Evolutionary conservation across 352 stramenopile species (phyloP).

Genomic region (Globisporangium emineosum): DNA sequence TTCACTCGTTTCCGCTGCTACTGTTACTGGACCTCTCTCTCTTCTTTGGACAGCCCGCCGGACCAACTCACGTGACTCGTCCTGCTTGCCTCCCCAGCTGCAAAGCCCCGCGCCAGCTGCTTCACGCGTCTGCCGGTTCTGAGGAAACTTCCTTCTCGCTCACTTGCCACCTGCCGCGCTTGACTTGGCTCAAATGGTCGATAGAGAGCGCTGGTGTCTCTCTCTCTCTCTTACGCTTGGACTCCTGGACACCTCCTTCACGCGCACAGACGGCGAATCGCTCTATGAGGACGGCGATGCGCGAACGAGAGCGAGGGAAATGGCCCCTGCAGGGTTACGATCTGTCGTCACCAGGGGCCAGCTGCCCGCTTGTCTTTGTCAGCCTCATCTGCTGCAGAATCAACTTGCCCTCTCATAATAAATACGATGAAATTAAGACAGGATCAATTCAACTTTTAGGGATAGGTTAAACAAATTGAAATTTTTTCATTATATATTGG

Average conservation of each 20-base stretch:
- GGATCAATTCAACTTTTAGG: too few species aligned
- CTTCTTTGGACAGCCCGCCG: background rate
- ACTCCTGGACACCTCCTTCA: background rate
- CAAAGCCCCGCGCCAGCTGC: background rate
- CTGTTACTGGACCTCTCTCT: background rate
- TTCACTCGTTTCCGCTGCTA: too few species aligned
- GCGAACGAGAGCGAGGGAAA: background rate
- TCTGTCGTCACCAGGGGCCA: too few species aligned
- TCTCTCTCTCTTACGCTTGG: too few species aligned
- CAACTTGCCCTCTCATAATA: too few species aligned
- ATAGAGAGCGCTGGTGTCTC: background rate
- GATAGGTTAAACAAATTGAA: too few species aligned
- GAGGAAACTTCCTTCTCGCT: background rate
- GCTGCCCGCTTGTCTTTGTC: background rate
- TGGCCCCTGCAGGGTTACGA: background rate
- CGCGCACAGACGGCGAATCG: background rate
- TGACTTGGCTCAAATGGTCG: background rate
- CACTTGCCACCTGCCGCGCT: background rate
- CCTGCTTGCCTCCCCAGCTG: slow-evolving; percentile 1
- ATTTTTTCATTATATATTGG: too few species aligned
- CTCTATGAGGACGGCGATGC: background rate
- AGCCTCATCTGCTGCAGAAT: slow-evolving; percentile 5
- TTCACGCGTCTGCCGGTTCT: slow-evolving; percentile 1
- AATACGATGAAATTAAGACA: too few species aligned
- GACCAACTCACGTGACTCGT: background rate